These are phyloP conservation scores for Cronartium ribicola DNA, from an alignment of 1,284 basidiomycete species.

Conservation along the genomic window DNA sequence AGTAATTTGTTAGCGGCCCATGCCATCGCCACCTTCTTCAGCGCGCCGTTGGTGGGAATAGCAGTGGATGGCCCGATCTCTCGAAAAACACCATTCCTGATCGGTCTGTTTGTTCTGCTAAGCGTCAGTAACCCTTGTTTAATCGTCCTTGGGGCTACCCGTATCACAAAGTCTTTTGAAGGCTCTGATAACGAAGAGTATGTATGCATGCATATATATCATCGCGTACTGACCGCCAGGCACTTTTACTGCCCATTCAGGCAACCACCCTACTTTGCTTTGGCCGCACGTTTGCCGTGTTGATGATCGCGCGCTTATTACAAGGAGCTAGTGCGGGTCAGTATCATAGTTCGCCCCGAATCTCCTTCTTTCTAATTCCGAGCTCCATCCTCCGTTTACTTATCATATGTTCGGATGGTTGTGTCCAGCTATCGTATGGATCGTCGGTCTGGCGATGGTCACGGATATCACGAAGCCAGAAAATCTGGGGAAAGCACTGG, in stretches of 20 bases:
- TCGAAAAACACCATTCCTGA: conserved; percentile 17
- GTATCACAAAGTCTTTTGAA: background rate
- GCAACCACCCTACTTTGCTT: conserved; percentile 34
- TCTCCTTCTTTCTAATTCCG: too few relatives aligned
- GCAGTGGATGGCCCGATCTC: conserved; percentile 10
- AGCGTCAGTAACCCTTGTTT: conserved; percentile 15
- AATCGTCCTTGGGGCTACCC: background rate
- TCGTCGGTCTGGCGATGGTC: conserved; percentile 37
- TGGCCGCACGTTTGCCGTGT: conserved; percentile 7
- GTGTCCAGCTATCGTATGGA: conserved; percentile 41
- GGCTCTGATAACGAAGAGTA: too few relatives aligned
- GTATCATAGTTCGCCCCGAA: background rate
- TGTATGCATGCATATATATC: too few relatives aligned
- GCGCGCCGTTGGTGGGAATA: conserved; percentile 15
- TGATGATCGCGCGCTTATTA: conserved; percentile 26
- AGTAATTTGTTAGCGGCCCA: conserved; percentile 23
- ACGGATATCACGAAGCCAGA: conserved; percentile 18
- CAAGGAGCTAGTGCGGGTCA: conserved; percentile 39
- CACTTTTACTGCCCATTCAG: background rate
- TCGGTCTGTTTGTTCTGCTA: conserved; percentile 15
- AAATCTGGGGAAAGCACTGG: conserved; percentile 31
- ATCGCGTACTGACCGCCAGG: background rate
- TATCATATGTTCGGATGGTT: too few relatives aligned
- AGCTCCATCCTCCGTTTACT: too few relatives aligned
- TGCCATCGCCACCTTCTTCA: conserved; percentile 26